Conservation (phyloP, 2,329 filamentous ascomycete genomes). For the Thelonectria blattea region DNA sequence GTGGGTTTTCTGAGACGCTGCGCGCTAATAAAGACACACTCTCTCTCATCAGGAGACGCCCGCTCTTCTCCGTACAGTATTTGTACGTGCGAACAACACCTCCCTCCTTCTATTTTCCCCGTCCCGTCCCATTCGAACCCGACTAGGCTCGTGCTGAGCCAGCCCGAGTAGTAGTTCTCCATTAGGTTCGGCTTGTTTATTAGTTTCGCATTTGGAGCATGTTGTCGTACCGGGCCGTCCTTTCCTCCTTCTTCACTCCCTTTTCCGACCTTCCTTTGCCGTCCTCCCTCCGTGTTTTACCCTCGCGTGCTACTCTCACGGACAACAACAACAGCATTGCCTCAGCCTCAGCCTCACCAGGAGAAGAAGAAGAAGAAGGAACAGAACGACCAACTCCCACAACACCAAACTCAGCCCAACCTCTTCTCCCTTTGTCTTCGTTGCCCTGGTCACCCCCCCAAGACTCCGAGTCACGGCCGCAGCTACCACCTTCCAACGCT, state of each 20-base stretch:
- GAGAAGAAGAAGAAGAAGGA: not conserved
- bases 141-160: no score
- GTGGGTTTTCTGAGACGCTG: no score
- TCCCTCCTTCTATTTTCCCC: no score
- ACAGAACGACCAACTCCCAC: not conserved
- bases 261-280: conserved; percentile 21
- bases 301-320: no score
- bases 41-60: no score
- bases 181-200: conserved; percentile 6
- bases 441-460: conserved; percentile 1
- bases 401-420: not conserved
- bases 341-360: not conserved
- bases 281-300: conserved; percentile 20
- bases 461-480: not conserved
- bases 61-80: no score
- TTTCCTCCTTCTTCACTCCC: conserved; percentile 16
- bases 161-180: not conserved
- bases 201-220: conserved; percentile 14
- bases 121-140: no score
- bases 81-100: no score
- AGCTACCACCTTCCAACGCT: not conserved
- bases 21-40: no score
- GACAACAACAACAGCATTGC: not conserved
- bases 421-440: conserved; percentile 3
- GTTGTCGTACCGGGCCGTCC: conserved; percentile 11